A percentile compares a stretch with the other conserved stretches of the same genome.
Conservation (phyloP, 2,329 filamentous ascomycete species). For the Diaporthe nobilis region DNA sequence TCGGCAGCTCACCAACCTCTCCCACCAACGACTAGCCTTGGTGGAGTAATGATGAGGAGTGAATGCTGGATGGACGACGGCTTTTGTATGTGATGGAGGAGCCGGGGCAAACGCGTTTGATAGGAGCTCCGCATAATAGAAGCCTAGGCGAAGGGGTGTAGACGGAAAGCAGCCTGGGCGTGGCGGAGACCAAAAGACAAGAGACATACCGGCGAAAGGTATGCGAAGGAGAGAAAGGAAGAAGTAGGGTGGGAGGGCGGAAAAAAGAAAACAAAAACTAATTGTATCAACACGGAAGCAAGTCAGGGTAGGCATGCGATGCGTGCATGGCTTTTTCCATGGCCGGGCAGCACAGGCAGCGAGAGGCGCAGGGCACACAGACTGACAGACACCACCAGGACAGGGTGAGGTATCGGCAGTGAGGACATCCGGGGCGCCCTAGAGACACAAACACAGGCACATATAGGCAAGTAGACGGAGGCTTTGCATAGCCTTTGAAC, state of each 20-base stretch:
- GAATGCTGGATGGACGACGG: conserved; percentile 41
- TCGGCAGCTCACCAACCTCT: conserved; percentile 55
- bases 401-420: conserved; percentile 10
- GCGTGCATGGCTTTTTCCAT: not conserved
- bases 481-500: conserved; percentile 26
- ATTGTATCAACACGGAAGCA: conserved; percentile 33
- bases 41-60: conserved; percentile 28
- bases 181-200: conserved; percentile 3
- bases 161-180: not conserved
- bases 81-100: conserved; percentile 45
- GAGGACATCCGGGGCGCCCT: conserved; percentile 6
- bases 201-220: not conserved
- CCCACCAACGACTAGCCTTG: conserved; percentile 53
- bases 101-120: conserved; percentile 47
- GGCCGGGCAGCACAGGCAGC: not conserved
- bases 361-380: conserved; percentile 21
- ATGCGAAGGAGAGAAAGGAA: conserved; percentile 53
- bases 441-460: conserved; percentile 14
- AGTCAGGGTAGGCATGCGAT: conserved; percentile 7
- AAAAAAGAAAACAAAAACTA: conserved; percentile 36
- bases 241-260: conserved; percentile 43
- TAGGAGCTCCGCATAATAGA: conserved; percentile 29
- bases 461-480: conserved; percentile 21
- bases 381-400: conserved; percentile 27
- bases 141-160: not conserved